Evolutionary conservation across 495 filamentous ascomycete species (phyloP).

Genomic region (Penicillium cinerascens): DNA sequence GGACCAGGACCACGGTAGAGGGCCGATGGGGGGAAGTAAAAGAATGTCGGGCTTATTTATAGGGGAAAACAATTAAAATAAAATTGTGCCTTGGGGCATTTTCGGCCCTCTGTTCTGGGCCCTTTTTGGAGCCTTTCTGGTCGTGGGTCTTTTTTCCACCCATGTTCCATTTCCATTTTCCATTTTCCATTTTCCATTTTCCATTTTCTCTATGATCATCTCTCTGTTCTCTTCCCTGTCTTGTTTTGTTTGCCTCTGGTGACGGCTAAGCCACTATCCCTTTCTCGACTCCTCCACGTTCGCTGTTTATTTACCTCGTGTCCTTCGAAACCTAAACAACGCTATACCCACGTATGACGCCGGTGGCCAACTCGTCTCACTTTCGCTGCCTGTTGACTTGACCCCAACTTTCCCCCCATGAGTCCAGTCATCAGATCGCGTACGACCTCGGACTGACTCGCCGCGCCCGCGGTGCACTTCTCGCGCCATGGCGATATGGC

Average conservation of each 20-base stretch:
- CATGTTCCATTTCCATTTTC: slow-evolving; percentile 8
- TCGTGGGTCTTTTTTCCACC: neutral
- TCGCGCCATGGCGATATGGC: slow-evolving; percentile 70
- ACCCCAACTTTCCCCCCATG: slow-evolving; percentile 30
- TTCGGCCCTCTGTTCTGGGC: neutral
- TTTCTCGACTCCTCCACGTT: slow-evolving; percentile 7
- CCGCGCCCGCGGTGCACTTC: slow-evolving; percentile 48
- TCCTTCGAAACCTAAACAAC: slow-evolving; percentile 5
- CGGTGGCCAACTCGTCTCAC: slow-evolving; percentile 13
- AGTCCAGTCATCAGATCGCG: slow-evolving; percentile 30
- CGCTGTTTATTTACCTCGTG: slow-evolving; percentile 4
- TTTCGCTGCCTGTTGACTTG: neutral
- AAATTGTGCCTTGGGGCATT: neutral
- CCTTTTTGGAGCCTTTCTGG: slow-evolving; percentile 2
- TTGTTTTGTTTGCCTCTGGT: slow-evolving; percentile 1
- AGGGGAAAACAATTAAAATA: slow-evolving; percentile 2
- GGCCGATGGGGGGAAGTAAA: no score
- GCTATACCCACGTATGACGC: slow-evolving; percentile 21
- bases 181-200: slow-evolving; percentile 9
- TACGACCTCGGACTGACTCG: slow-evolving; percentile 22
- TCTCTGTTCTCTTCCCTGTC: slow-evolving; percentile 4
- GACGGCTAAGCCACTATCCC: neutral
- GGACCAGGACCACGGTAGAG: no score
- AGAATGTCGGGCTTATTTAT: slow-evolving; percentile 16
- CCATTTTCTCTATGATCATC: slow-evolving; percentile 4